Conservation (phyloP, 2,329 filamentous ascomycete species). For the Sordariomycetes sp. region DNA sequence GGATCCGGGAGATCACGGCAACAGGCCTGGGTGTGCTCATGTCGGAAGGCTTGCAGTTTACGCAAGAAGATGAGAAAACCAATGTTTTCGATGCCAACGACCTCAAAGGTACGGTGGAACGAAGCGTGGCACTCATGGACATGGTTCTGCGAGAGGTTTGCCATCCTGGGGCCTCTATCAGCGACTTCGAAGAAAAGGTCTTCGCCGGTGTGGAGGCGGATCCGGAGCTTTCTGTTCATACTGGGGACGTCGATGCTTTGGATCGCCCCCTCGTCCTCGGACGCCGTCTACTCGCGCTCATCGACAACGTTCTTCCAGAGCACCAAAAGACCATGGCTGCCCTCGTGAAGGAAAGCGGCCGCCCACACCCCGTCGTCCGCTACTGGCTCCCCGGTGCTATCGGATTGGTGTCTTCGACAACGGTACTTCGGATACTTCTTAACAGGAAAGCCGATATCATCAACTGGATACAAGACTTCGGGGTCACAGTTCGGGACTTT, state of each 20-base stretch:
- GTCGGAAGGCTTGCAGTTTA: constrained; percentile 71
- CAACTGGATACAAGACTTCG: constrained; percentile 72
- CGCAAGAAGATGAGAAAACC: constrained; percentile 48
- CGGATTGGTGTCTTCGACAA: constrained; percentile 74
- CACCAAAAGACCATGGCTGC: constrained; percentile 50
- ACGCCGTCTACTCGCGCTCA: constrained; percentile 57
- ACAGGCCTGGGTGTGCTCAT: constrained; percentile 81
- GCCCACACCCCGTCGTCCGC: constrained; percentile 64
- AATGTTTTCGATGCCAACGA: constrained; percentile 36
- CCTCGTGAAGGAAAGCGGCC: constrained; percentile 58
- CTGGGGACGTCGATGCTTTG: constrained; percentile 30
- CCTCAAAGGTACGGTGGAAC: constrained; percentile 65
- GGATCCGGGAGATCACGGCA: constrained; percentile 70
- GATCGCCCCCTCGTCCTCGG: constrained; percentile 52
- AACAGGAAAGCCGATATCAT: constrained; percentile 69
- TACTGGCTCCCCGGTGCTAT: constrained; percentile 79
- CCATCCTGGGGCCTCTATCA: constrained; percentile 50
- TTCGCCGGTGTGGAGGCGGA: constrained; percentile 55
- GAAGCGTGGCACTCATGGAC: constrained; percentile 78
- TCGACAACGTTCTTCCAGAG: constrained; percentile 58
- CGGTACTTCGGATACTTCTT: constrained; percentile 69
- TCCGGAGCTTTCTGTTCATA: constrained; percentile 44
- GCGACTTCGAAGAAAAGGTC: constrained; percentile 57
- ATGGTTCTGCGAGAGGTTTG: constrained; percentile 68
- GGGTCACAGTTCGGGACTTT: constrained; percentile 74